phyloP scores from a whole-genome alignment of 2,329 filamentous ascomycete genomes.

The Coniochaeta pulveracea region DNA sequence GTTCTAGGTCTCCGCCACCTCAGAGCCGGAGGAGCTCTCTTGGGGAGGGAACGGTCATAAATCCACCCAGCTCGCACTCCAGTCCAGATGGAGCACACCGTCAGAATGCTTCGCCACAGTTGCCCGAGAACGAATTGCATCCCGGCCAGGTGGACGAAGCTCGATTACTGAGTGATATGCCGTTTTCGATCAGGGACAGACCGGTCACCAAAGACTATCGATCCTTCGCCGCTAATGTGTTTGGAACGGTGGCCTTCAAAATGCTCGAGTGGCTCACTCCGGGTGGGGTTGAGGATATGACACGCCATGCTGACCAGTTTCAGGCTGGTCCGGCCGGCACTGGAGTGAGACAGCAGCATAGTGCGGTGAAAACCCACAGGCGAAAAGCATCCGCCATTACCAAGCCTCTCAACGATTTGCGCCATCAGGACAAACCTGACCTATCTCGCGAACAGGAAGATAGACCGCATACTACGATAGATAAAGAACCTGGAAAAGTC shows the following conservation, averaged over 20 bases:
- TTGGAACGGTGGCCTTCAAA: constrained; percentile 54
- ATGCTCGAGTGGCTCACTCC: constrained; percentile 63
- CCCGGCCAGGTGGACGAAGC: background rate
- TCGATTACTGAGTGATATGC: constrained; percentile 5
- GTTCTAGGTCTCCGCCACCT: too few relatives aligned
- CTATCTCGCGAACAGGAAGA: too few relatives aligned
- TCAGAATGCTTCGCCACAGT: too few relatives aligned
- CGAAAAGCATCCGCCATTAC: too few relatives aligned
- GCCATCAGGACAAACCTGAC: too few relatives aligned
- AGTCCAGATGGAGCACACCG: background rate
- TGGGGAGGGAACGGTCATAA: background rate
- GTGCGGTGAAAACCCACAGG: constrained; percentile 5
- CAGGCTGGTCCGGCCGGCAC: too few relatives aligned
- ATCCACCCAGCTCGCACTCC: background rate
- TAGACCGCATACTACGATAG: too few relatives aligned
- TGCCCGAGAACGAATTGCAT: background rate
- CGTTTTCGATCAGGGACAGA: constrained; percentile 33
- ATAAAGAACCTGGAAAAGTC: too few relatives aligned
- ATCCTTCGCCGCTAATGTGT: constrained; percentile 51
- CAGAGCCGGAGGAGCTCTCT: too few relatives aligned
- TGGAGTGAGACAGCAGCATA: too few relatives aligned
- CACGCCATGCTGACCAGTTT: constrained; percentile 15
- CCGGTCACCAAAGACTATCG: constrained; percentile 42
- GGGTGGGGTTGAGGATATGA: constrained; percentile 38
- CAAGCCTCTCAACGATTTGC: too few relatives aligned